Base-by-base conservation (phyloP, 192 early-diverging fungal genomes). In the Tieghemiomyces parasiticus region DNA sequence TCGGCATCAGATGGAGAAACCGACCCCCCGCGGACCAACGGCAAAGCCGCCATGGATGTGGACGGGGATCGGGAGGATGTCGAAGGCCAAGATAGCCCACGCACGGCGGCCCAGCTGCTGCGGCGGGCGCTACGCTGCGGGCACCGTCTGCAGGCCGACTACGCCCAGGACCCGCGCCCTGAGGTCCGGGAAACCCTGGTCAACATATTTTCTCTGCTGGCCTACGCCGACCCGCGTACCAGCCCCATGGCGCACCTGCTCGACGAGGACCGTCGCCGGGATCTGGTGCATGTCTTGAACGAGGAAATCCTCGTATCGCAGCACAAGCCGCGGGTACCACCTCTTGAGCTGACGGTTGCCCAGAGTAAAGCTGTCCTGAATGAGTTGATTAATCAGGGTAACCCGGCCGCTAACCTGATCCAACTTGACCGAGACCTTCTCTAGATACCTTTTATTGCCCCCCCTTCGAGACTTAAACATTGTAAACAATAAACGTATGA, bases 191-290 rank as follows among this genome's bases (percentile, higher is more conserved):
- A 71, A 44, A 68, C 74, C 16, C 60, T 77, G 48, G 67, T 80
- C 65, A 78, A 85, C 47, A 67, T 81, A 2, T 87, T 90, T 61
- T 81, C 86, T 12, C 68, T 90, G 29, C 66, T 88, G 28, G 84
- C 88, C 1, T 88, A 90, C 48, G 60, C 77, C 13, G 78, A 89
- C 32, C 72, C 80, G 13, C 66, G 64, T 22, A 44, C 72, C 45
- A 77, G 76, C 60, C 69, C 69, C 24, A 63, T 80, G 25, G 61
- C 72, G 19, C 67, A 72, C 59, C 61, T 83, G 51, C 66, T 85
- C 13, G 78, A 82, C 51, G 64, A 72, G 6, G 60, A 63, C 28
- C 71, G 67, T 4, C 75, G 86, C 22, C 70, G 79, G 59, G 65
- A 72, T 12, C 66, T 91, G 38, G 86, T 85, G 6, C 72, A 70